These are phyloP conservation scores for Solanum rostratum DNA, from an alignment of 257 asterid genomes.

Conservation along the genomic window DNA sequence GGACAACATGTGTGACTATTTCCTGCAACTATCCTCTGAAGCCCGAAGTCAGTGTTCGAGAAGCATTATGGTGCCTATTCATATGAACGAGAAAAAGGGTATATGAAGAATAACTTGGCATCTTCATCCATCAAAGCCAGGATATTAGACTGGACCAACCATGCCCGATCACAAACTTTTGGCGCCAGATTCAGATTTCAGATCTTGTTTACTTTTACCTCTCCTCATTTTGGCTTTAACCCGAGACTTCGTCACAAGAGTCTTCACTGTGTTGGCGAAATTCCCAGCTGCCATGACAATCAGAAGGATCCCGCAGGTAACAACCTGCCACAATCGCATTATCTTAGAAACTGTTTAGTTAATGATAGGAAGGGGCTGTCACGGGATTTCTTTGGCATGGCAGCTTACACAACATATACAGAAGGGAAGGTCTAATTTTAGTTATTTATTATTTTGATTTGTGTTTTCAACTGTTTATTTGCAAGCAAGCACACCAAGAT, in stretches of 20 bases:
- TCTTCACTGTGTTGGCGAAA: constrained; percentile 79
- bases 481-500: background rate
- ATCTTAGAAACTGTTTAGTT: background rate
- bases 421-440: background rate
- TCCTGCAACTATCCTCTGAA: constrained; percentile 1
- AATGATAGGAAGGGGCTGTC: background rate
- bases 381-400: background rate
- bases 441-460: background rate
- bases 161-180: constrained; percentile 17
- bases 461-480: background rate
- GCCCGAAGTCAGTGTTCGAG: background rate
- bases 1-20: background rate
- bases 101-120: background rate
- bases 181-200: constrained; percentile 33
- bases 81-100: background rate
- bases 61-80: background rate
- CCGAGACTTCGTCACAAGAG: constrained; percentile 70
- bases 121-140: constrained; percentile 8
- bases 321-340: constrained; percentile 39
- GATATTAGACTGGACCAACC: background rate
- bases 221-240: constrained; percentile 78
- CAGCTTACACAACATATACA: background rate
- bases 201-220: constrained; percentile 65
- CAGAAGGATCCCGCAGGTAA: constrained; percentile 81
- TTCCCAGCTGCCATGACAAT: constrained; percentile 93